Conservation (phyloP, 1,139 yeast genomes). For the Meyerozyma guilliermondii region DNA sequence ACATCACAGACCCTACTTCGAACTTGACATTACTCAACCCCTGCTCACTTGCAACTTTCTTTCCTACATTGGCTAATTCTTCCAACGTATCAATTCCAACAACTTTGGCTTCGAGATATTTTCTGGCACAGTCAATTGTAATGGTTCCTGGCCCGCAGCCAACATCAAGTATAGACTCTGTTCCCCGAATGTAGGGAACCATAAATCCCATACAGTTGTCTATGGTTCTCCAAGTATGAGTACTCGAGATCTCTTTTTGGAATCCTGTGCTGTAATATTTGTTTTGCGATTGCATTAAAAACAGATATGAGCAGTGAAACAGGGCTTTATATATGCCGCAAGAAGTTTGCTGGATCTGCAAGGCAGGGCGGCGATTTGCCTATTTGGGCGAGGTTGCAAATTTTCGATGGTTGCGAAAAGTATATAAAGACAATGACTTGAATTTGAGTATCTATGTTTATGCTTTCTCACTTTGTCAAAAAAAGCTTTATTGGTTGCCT, state of each 20-base stretch:
- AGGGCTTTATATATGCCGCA: neutral
- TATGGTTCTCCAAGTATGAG: slow-evolving; percentile 34
- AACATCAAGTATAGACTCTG: slow-evolving; percentile 29
- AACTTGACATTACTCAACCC: slow-evolving; percentile 20
- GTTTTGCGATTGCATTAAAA: slow-evolving; percentile 10
- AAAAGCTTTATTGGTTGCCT: too few species aligned
- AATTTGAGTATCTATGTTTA: too few species aligned
- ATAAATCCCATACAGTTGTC: slow-evolving; percentile 24
- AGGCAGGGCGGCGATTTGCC: neutral
- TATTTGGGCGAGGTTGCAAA: neutral
- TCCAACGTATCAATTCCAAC: slow-evolving; percentile 31
- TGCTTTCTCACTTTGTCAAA: too few species aligned
- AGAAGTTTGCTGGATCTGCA: neutral
- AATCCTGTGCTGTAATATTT: slow-evolving; percentile 21
- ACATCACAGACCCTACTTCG: slow-evolving; percentile 24
- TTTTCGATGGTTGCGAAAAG: too few species aligned
- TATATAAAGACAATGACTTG: too few species aligned
- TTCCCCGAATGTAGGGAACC: slow-evolving; percentile 22
- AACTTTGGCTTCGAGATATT: slow-evolving; percentile 22
- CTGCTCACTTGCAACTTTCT: slow-evolving; percentile 2
- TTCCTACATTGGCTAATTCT: slow-evolving; percentile 25
- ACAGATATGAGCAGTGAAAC: neutral
- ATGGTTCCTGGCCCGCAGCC: slow-evolving; percentile 43
- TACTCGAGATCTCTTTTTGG: slow-evolving; percentile 16
- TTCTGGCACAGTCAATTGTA: slow-evolving; percentile 29